phyloP scores from a whole-genome alignment of 164 flowering plant genomes.

The Stephania japonica region DNA sequence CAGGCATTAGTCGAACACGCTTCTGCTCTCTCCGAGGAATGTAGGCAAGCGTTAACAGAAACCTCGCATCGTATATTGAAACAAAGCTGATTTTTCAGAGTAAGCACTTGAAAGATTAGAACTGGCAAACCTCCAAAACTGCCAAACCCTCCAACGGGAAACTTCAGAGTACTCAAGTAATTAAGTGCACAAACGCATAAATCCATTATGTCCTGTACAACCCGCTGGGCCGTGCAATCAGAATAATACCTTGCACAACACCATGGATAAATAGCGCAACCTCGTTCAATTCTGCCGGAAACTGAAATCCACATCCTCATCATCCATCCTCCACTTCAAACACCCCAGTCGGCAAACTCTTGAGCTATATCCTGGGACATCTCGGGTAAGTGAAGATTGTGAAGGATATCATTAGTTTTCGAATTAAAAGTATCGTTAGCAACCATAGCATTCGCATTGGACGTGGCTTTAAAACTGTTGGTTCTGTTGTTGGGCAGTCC shows the following conservation, averaged over 20 bases:
- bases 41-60: background rate
- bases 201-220: constrained; percentile 32
- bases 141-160: constrained; percentile 11
- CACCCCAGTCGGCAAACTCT: constrained; percentile 63
- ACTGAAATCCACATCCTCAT: background rate
- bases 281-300: constrained; percentile 6
- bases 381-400: constrained; percentile 50
- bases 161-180: constrained; percentile 2
- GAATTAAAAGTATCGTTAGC: constrained; percentile 35
- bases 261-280: constrained; percentile 12
- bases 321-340: constrained; percentile 28
- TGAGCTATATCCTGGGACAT: constrained; percentile 49
- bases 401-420: constrained; percentile 41
- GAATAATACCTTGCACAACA: background rate
- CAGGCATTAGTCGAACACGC: too few species aligned
- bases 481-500: constrained; percentile 44
- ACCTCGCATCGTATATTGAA: background rate
- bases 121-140: constrained; percentile 21
- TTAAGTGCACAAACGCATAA: background rate
- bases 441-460: constrained; percentile 46
- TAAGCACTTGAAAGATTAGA: constrained; percentile 13
- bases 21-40: background rate
- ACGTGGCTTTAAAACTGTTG: constrained; percentile 50
- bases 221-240: constrained; percentile 6
- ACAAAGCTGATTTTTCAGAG: background rate